These are phyloP conservation scores for Durusdinium trenchii DNA, from an alignment of 73 alveolate species.

Conservation along the genomic window DNA sequence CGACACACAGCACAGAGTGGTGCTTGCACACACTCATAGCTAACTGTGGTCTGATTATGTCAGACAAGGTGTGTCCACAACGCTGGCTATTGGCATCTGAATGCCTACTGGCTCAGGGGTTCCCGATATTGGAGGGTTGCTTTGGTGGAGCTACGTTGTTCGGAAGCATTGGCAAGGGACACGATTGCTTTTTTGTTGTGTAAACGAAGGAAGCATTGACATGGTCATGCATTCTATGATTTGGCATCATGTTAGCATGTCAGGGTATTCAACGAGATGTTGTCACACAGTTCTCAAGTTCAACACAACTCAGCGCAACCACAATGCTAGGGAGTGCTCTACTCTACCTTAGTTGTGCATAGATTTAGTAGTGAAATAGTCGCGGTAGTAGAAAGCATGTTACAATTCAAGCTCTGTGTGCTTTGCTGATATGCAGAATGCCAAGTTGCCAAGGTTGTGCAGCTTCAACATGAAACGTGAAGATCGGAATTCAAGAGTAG, in stretches of 20 bases:
- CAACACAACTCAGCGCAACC: no score
- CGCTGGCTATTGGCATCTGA: conserved; percentile 4
- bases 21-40: neutral
- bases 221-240: no score
- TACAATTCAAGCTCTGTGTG: neutral
- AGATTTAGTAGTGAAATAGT: no score
- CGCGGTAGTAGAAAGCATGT: no score
- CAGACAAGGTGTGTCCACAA: neutral
- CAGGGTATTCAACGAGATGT: no score
- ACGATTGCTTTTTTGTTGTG: no score
- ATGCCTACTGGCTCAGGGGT: neutral
- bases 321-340: no score
- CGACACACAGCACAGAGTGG: neutral
- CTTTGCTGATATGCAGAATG: neutral
- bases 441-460: neutral
- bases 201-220: no score
- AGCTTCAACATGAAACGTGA: neutral
- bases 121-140: neutral
- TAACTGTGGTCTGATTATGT: neutral
- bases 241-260: no score
- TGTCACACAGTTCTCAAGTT: no score
- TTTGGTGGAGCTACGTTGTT: neutral
- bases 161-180: no score
- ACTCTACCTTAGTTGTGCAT: no score
- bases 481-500: neutral